A percentile compares a stretch with the other conserved stretches of the same genome.
phyloP scores from a whole-genome alignment of 1,284 basidiomycete genomes.

The Ustilago sp. region DNA sequence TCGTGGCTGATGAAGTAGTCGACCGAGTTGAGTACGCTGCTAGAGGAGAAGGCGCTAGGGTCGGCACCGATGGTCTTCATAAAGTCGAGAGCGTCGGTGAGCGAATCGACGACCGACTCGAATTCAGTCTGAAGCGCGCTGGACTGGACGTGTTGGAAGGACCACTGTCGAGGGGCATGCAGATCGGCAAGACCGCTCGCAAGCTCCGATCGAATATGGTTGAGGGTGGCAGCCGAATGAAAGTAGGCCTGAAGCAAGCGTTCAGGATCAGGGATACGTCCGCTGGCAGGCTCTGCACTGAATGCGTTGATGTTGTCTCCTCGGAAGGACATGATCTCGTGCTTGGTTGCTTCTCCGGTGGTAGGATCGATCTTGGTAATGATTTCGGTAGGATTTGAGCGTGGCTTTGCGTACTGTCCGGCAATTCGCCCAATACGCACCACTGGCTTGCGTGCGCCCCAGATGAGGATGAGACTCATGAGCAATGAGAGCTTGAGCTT shows the following conservation, averaged over 20 bases:
- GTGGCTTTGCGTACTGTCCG: conserved; percentile 91
- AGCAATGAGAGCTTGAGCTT: conserved; percentile 94
- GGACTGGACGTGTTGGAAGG: conserved; percentile 88
- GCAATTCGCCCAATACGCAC: conserved; percentile 65
- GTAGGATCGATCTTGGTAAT: conserved; percentile 51
- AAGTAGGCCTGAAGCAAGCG: conserved; percentile 90
- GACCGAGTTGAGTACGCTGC: conserved; percentile 83
- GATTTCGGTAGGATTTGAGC: conserved; percentile 86
- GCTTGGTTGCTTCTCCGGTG: conserved; percentile 57
- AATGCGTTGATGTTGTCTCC: conserved; percentile 97
- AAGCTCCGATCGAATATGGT: conserved; percentile 88
- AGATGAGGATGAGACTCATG: conserved; percentile 93
- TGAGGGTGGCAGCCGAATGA: conserved; percentile 91
- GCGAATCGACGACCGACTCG: conserved; percentile 82
- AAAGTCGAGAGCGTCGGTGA: conserved; percentile 93
- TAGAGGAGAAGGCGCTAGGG: conserved; percentile 73
- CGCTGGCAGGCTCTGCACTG: conserved; percentile 71
- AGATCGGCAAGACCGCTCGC: conserved; percentile 87
- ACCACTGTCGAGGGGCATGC: conserved; percentile 91
- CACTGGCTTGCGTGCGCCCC: conserved; percentile 79
- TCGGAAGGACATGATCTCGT: conserved; percentile 79
- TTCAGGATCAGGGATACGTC: conserved; percentile 88
- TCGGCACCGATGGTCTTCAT: conserved; percentile 84
- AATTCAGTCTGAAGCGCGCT: conserved; percentile 83
- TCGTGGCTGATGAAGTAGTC: conserved; percentile 97